Percentiles rank a stretch among this genome's conserved stretches.
Conservation (phyloP, 2,329 filamentous ascomycete genomes). For the Claviceps pazoutovae region DNA sequence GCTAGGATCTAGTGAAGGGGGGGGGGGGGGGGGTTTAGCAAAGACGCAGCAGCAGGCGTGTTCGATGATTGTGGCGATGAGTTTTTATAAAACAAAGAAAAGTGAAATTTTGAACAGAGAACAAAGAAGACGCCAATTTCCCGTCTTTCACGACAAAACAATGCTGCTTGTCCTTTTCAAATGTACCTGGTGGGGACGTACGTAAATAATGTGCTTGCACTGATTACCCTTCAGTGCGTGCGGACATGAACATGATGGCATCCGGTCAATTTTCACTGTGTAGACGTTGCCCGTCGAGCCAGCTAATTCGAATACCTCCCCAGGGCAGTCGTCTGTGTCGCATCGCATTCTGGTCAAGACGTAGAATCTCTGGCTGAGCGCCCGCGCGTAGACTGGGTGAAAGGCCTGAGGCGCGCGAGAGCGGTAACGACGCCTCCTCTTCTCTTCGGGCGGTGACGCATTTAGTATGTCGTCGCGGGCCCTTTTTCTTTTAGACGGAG, state of each 20-base stretch:
- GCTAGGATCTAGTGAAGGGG: slow-evolving; percentile 32
- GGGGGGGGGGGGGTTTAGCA: background rate
- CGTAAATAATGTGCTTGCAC: slow-evolving; percentile 53
- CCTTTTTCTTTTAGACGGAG: slow-evolving; percentile 9
- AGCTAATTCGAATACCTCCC: slow-evolving; percentile 43
- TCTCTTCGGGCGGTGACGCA: slow-evolving; percentile 15
- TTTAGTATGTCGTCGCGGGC: background rate
- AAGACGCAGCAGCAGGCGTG: background rate
- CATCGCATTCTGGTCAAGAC: slow-evolving; percentile 26
- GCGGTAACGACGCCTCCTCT: slow-evolving; percentile 22
- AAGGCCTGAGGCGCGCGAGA: slow-evolving; percentile 21
- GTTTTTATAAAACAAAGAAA: background rate
- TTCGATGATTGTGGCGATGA: no score
- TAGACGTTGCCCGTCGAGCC: slow-evolving; percentile 56
- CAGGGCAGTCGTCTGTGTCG: slow-evolving; percentile 23
- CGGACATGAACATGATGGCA: slow-evolving; percentile 42
- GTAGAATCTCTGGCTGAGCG: slow-evolving; percentile 30
- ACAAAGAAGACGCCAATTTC: background rate
- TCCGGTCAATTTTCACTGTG: slow-evolving; percentile 35
- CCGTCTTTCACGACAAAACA: background rate
- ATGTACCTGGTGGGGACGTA: slow-evolving; percentile 11
- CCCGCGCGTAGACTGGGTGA: slow-evolving; percentile 22
- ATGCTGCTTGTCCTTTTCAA: background rate
- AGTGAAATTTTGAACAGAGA: background rate
- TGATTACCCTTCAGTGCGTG: slow-evolving; percentile 38